These are phyloP conservation scores for Penicillium rolfsii DNA, from an alignment of 2,329 filamentous ascomycete genomes.

Conservation along the genomic window DNA sequence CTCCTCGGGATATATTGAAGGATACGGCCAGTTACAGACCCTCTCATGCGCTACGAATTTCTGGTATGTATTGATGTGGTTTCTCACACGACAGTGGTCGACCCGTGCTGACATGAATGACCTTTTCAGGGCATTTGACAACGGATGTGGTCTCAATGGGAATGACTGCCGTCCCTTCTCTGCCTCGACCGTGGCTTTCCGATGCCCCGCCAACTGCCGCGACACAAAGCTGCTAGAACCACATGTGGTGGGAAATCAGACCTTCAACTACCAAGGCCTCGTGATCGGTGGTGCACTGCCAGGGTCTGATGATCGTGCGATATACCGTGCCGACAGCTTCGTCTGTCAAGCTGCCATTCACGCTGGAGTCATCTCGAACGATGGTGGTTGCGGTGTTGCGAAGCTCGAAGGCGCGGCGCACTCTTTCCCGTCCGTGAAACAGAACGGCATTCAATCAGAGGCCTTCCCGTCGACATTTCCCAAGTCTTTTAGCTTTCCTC, in stretches of 20 bases:
- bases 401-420: conserved; percentile 70
- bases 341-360: conserved; percentile 85
- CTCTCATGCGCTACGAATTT: conserved; percentile 52
- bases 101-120: neutral
- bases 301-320: conserved; percentile 48
- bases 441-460: conserved; percentile 75
- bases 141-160: conserved; percentile 58
- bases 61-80: conserved; percentile 42
- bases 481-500: conserved; percentile 77
- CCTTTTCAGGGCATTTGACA: conserved; percentile 43
- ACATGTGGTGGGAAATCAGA: conserved; percentile 55
- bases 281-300: conserved; percentile 55
- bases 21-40: conserved; percentile 50
- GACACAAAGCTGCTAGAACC: conserved; percentile 54
- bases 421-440: conserved; percentile 65
- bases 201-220: conserved; percentile 60
- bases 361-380: conserved; percentile 73
- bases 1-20: conserved; percentile 53
- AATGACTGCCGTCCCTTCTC: conserved; percentile 60
- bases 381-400: conserved; percentile 81
- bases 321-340: conserved; percentile 88
- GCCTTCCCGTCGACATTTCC: conserved; percentile 89
- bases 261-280: conserved; percentile 55
- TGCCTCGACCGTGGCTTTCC: conserved; percentile 56
- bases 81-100: neutral